phyloP scores from a whole-genome alignment of 2,329 filamentous ascomycete species.

The Setomelanomma holmii region DNA sequence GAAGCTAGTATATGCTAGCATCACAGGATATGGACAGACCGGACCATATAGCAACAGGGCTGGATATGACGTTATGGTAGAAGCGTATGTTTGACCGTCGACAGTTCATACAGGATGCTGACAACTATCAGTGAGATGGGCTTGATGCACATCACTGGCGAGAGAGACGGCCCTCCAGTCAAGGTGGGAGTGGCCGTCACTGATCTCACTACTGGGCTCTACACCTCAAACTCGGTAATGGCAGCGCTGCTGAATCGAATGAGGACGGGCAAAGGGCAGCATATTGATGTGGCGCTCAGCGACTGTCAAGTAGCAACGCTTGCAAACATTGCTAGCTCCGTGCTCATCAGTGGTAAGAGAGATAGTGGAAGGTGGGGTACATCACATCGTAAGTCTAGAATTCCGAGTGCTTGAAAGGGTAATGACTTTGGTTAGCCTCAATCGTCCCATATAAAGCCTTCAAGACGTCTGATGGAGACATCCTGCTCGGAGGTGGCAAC shows the following conservation, averaged over 20 bases:
- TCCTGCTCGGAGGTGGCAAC: constrained; percentile 70
- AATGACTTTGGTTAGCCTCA: constrained; percentile 67
- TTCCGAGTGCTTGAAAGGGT: background rate
- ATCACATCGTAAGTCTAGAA: constrained; percentile 76
- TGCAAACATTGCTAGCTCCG: constrained; percentile 94
- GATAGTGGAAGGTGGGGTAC: constrained; percentile 95
- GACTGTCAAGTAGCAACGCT: constrained; percentile 95
- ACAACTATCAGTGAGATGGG: constrained; percentile 73
- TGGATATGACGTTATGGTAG: constrained; percentile 99
- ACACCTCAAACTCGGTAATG: constrained; percentile 95
- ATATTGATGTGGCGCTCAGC: constrained; percentile 88
- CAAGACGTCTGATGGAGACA: constrained; percentile 67
- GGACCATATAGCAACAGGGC: constrained; percentile 87
- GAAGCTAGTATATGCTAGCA: constrained; percentile 87
- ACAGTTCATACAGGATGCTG: constrained; percentile 9
- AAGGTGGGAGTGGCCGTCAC: constrained; percentile 98
- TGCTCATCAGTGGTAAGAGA: constrained; percentile 83
- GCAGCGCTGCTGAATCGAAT: constrained; percentile 81
- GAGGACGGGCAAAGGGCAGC: constrained; percentile 81
- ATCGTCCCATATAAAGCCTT: constrained; percentile 95
- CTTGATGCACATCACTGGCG: constrained; percentile 97
- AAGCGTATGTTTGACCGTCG: constrained; percentile 64
- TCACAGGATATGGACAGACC: constrained; percentile 96
- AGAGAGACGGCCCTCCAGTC: constrained; percentile 85
- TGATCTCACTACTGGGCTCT: constrained; percentile 91